A percentile compares a stretch with the other conserved stretches of the same genome.
phyloP scores from a whole-genome alignment of 163 green algal genomes.

The Coccomyxa subellipsoidea region DNA sequence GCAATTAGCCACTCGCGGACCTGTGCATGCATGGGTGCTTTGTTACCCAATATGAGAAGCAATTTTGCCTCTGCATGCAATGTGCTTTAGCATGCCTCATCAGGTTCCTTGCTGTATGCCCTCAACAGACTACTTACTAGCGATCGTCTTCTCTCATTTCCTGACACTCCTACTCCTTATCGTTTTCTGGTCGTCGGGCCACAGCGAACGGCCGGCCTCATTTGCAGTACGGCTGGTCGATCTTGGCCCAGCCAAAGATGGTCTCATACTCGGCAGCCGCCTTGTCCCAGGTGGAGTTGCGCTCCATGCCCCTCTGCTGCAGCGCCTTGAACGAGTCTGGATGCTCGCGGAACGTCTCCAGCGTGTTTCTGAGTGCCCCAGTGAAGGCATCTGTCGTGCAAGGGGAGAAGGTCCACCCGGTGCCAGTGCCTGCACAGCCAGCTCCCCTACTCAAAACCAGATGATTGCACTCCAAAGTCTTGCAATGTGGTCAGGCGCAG shows the following conservation, averaged over 20 bases:
- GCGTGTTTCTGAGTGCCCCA: constrained; percentile 50
- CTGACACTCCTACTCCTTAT: no score
- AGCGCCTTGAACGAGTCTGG: constrained; percentile 51
- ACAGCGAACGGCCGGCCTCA: not conserved
- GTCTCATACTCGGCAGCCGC: constrained; percentile 63
- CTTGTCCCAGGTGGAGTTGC: constrained; percentile 67
- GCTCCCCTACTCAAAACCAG: not conserved
- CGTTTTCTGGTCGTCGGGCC: no score
- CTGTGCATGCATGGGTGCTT: no score
- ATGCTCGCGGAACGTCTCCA: constrained; percentile 74
- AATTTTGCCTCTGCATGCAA: no score
- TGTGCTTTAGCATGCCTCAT: no score
- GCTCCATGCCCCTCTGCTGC: constrained; percentile 46
- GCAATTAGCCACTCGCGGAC: no score
- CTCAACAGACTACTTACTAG: no score
- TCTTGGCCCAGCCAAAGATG: constrained; percentile 38
- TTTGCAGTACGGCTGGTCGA: constrained; percentile 35
- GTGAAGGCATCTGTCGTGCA: constrained; percentile 46
- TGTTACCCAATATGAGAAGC: no score
- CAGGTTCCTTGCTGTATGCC: no score
- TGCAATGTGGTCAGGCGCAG: no score
- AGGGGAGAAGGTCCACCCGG: constrained; percentile 63
- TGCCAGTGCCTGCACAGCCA: constrained; percentile 25
- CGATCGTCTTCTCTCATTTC: no score
- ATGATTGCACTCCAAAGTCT: not conserved